Conservation (phyloP, 1,284 basidiomycete genomes). For the Boletus smithii region DNA sequence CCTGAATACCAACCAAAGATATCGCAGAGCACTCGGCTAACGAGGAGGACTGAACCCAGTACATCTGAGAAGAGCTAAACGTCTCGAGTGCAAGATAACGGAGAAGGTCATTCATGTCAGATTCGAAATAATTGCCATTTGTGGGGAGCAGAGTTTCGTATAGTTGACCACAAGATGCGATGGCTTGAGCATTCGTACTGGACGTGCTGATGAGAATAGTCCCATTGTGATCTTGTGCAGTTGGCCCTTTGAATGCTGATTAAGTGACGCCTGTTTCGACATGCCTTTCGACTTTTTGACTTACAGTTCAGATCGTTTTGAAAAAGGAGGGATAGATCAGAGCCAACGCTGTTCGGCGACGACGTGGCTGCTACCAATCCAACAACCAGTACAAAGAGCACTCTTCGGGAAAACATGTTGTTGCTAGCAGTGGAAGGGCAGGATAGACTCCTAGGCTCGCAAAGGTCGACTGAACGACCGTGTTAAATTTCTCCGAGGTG, state of each 20-base stretch:
- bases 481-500: background rate
- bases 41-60: slow-evolving; percentile 13
- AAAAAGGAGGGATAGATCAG: slow-evolving; percentile 10
- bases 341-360: slow-evolving; percentile 5
- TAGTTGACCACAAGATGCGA: slow-evolving; percentile 9
- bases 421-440: background rate
- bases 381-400: background rate
- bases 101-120: slow-evolving; percentile 9
- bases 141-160: slow-evolving; percentile 10
- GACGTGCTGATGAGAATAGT: slow-evolving; percentile 10
- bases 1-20: slow-evolving; percentile 4
- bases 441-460: background rate
- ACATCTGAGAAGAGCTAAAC: slow-evolving; percentile 6
- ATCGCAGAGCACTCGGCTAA: slow-evolving; percentile 6
- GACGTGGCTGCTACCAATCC: slow-evolving; percentile 1
- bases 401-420: background rate
- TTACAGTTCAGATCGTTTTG: slow-evolving; percentile 16
- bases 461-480: background rate
- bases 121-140: slow-evolving; percentile 10
- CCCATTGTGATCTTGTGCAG: slow-evolving; percentile 10
- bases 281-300: background rate
- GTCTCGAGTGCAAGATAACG: slow-evolving; percentile 12
- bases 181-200: slow-evolving; percentile 7
- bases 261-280: background rate
- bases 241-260: slow-evolving; percentile 3